Evolutionary conservation across 192 early-diverging fungal species (phyloP).

Genomic region (Glomus cerebriforme): DNA sequence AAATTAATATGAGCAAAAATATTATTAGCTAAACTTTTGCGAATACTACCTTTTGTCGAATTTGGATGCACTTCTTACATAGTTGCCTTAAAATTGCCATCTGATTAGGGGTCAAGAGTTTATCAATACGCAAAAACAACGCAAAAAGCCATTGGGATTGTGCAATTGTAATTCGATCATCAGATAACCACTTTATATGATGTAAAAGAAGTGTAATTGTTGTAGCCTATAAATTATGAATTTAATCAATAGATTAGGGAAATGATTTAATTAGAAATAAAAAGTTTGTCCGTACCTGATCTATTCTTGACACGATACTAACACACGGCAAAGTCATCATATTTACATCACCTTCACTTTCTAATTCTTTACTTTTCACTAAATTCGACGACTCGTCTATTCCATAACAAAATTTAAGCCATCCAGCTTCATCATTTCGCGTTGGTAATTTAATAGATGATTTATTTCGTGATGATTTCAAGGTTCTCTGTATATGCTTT

Average conservation of each 20-base stretch:
- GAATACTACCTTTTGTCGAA: constrained; percentile 29
- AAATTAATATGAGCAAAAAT: neutral
- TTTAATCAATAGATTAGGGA: neutral
- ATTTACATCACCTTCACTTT: neutral
- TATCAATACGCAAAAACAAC: constrained; percentile 37
- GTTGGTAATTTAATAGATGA: constrained; percentile 7
- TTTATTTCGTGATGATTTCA: neutral
- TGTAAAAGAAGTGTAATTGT: constrained; percentile 28
- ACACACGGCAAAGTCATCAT: constrained; percentile 2
- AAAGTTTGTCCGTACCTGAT: constrained; percentile 9
- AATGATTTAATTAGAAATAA: neutral
- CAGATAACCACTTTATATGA: constrained; percentile 26
- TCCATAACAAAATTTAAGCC: constrained; percentile 31
- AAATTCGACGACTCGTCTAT: neutral
- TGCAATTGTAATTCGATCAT: neutral
- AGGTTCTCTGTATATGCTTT: neutral
- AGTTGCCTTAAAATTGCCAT: constrained; percentile 37
- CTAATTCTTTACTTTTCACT: neutral
- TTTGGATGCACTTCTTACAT: constrained; percentile 35
- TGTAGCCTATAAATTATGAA: constrained; percentile 3
- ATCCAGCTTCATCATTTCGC: constrained; percentile 7
- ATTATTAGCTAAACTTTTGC: neutral
- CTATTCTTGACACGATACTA: constrained; percentile 17
- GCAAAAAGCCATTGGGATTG: constrained; percentile 42
- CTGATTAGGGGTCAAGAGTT: constrained; percentile 40